Evolutionary conservation across 257 asterid species (phyloP).

Genomic region (Solanum etuberosum): DNA sequence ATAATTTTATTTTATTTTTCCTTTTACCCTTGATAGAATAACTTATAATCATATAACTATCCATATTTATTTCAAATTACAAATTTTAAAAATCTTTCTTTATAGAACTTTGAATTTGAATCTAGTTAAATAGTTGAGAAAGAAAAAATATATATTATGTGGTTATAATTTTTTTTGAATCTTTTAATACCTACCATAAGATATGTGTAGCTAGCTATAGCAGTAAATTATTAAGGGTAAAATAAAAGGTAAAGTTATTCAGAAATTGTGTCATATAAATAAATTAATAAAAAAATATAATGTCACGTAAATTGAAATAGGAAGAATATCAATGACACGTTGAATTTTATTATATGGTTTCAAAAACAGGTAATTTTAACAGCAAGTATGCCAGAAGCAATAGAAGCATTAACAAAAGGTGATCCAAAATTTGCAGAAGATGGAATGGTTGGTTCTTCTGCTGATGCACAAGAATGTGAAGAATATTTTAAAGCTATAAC

Average conservation of each 20-base stretch:
- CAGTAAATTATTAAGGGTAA: not conserved
- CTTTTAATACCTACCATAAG: not conserved
- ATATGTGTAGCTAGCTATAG: too few relatives aligned
- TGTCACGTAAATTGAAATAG: rapidly evolving
- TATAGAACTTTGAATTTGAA: not conserved
- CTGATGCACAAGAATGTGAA: constrained; percentile 13
- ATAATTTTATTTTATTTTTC: too few relatives aligned
- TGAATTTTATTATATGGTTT: not conserved
- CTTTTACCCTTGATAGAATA: rapidly evolving
- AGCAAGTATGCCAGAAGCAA: constrained; percentile 5
- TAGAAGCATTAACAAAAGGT: constrained; percentile 20
- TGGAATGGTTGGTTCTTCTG: constrained; percentile 10
- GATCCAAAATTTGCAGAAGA: constrained; percentile 25
- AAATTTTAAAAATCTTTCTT: too few relatives aligned
- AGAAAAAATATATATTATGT: too few relatives aligned
- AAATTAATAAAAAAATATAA: too few relatives aligned
- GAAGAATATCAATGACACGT: not conserved
- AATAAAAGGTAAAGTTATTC: not conserved
- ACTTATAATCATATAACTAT: too few relatives aligned
- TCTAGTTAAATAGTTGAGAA: not conserved
- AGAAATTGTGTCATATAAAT: too few relatives aligned
- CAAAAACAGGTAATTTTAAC: not conserved
- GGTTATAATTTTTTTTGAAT: too few relatives aligned
- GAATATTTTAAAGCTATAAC: not conserved
- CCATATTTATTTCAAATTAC: too few relatives aligned